A percentile compares a stretch with the other conserved stretches of the same genome.
These are phyloP conservation scores for Pachysandra terminalis DNA, from an alignment of 164 flowering plant genomes.

Conservation along the genomic window DNA sequence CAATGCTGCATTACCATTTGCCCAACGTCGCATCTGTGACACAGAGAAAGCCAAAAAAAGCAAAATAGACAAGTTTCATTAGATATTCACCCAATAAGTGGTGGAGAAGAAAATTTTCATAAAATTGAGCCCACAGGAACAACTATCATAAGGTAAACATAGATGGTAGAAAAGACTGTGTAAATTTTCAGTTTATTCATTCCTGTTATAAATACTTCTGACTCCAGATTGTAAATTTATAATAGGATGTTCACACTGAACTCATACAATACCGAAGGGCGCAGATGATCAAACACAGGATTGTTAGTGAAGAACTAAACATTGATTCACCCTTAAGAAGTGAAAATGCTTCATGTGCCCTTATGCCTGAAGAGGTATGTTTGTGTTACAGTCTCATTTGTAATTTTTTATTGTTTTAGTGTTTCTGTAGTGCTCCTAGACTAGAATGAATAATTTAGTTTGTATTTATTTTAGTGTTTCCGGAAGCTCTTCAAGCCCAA, in stretches of 20 bases:
- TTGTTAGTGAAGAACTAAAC: slow-evolving; percentile 54
- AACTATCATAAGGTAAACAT: too few species aligned
- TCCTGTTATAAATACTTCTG: slow-evolving; percentile 10
- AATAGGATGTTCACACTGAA: slow-evolving; percentile 92
- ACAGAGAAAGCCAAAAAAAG: background rate
- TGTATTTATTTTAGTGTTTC: too few species aligned
- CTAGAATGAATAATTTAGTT: background rate
- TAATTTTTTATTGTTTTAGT: too few species aligned
- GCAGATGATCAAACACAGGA: slow-evolving; percentile 75
- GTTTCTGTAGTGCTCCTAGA: background rate
- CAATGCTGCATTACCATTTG: background rate
- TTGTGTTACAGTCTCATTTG: background rate
- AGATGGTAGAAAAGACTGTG: background rate
- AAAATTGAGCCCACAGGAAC: too few species aligned
- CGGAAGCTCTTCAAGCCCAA: too few species aligned
- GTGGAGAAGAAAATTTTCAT: too few species aligned
- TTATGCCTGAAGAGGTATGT: slow-evolving; percentile 96
- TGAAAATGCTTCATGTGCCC: slow-evolving; percentile 80
- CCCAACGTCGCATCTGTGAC: background rate
- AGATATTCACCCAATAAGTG: too few species aligned
- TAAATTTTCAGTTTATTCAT: background rate
- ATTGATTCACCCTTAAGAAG: slow-evolving; percentile 63
- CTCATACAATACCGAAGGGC: slow-evolving; percentile 87
- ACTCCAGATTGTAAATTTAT: background rate
- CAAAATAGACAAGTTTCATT: too few species aligned